These are phyloP conservation scores for Metschnikowia orientalis DNA, from an alignment of 805 yeast species.

Conservation along the genomic window DNA sequence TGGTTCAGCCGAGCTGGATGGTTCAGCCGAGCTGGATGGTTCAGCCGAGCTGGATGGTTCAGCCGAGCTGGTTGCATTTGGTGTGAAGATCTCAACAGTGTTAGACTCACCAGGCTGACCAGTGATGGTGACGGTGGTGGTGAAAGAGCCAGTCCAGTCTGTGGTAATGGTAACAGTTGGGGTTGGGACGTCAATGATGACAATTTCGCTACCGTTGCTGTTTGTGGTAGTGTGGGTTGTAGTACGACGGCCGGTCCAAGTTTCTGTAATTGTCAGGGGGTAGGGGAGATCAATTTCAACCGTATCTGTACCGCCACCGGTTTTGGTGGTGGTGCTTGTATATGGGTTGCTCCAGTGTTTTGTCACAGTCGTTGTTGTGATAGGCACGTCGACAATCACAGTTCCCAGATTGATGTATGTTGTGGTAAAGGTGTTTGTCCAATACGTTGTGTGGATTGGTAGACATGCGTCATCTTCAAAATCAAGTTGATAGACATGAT, in stretches of 20 bases:
- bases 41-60: neutral
- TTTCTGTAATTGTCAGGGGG: constrained; percentile 9
- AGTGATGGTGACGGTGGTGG: constrained; percentile 1
- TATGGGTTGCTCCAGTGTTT: constrained; percentile 9
- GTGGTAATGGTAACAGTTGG: constrained; percentile 4
- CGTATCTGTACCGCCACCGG: constrained; percentile 12
- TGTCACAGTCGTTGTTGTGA: constrained; percentile 8
- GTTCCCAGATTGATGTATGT: constrained; percentile 7
- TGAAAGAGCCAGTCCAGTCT: constrained; percentile 3
- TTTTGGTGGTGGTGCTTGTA: constrained; percentile 9
- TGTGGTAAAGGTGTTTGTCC: constrained; percentile 7
- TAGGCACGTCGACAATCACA: constrained; percentile 13
- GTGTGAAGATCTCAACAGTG: constrained; percentile 1
- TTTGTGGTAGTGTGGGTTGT: constrained; percentile 1
- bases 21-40: neutral
- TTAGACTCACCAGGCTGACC: constrained; percentile 5
- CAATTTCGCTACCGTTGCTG: neutral
- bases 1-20: neutral
- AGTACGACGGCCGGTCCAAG: constrained; percentile 9
- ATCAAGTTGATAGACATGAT: constrained; percentile 2
- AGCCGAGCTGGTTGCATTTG: neutral
- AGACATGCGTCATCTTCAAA: constrained; percentile 4
- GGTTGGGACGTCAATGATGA: constrained; percentile 2
- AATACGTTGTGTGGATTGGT: neutral
- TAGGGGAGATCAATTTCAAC: constrained; percentile 6